Base-by-base conservation (phyloP, 2,329 filamentous ascomycete genomes). In the Fusarium sp. region DNA sequence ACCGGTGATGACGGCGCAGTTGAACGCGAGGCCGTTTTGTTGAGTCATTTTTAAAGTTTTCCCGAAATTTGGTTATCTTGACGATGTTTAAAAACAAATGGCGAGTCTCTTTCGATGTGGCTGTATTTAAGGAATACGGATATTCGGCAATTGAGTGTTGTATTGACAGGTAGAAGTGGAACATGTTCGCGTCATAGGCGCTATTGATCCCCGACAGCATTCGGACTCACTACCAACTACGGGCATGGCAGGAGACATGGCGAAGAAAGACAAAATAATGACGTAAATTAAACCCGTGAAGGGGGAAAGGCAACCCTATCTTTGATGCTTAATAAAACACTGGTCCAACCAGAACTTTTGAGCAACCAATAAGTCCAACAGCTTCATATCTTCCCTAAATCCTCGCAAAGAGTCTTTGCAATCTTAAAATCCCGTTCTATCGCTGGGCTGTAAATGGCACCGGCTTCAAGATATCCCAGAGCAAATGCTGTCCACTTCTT, bases 1-100 rank as follows among this genome's bases (percentile, higher is more conserved):
- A 8, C 85, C 84, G 0, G 84, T 86, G 50, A 85, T 74, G 48
- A 87, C 77, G 11, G 84, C 84, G 65, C 81, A 84, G 0, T 81
- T 79, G 60, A 83, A 81, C 23, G 76, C 69, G 38, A 82, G 75
- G 20, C 50, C 13, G 13, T 69, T 20, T 33, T 69, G 42, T 33
- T 69, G 42, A 5, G 60, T 16, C 64, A 68, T 68, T 43, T 50
- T 53, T 13, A 4, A 0, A 15, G 15, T 7, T 16, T 6, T n/a
- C 16, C 1, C 9, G 3, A 15, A 4, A 4, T 10, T 6, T 15
- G 15, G n/a, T n/a, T n/a, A n/a, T n/a, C n/a, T n/a, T n/a, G n/a
- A n/a, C n/a, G n/a, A n/a, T n/a, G n/a, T n/a, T n/a, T n/a, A n/a
- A n/a, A n/a, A n/a, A n/a, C n/a, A n/a, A n/a, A n/a, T n/a, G n/a